These are phyloP conservation scores for Talaromyces sp. DNA, from an alignment of 2,329 filamentous ascomycete species.

Conservation along the genomic window DNA sequence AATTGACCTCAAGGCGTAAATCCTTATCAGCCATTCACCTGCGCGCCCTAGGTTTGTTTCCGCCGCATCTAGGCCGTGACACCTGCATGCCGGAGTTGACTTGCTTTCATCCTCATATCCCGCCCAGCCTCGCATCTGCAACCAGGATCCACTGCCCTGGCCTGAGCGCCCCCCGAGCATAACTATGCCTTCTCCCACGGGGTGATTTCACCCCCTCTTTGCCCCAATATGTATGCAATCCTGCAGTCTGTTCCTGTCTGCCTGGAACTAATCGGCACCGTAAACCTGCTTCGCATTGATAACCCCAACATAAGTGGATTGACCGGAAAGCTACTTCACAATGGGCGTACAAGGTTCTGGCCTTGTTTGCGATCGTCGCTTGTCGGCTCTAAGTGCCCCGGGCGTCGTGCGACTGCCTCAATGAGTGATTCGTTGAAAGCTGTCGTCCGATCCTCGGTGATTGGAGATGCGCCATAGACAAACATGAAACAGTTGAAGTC, in stretches of 20 bases:
- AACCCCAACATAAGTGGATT: not conserved
- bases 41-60: slow-evolving; percentile 8
- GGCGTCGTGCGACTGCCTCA: slow-evolving; percentile 10
- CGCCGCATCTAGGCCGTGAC: slow-evolving; percentile 8
- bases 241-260: too few species aligned
- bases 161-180: slow-evolving; percentile 20
- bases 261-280: not conserved
- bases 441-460: slow-evolving; percentile 23
- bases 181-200: slow-evolving; percentile 4
- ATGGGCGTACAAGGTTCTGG: slow-evolving; percentile 17
- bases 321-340: not conserved
- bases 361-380: slow-evolving; percentile 17
- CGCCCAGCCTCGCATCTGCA: slow-evolving; percentile 15
- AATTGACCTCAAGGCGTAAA: not conserved
- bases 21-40: slow-evolving; percentile 15
- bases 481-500: not conserved
- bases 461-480: slow-evolving; percentile 3
- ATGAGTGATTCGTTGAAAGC: slow-evolving; percentile 16
- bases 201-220: not conserved
- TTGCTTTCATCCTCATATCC: slow-evolving; percentile 9
- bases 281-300: not conserved
- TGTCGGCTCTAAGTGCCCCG: slow-evolving; percentile 8
- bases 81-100: slow-evolving; percentile 16
- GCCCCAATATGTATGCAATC: not conserved
- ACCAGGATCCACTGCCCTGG: slow-evolving; percentile 18